Evolutionary conservation across 768 basidiomycete species (phyloP), one percentile per base, ranked within the genome.

Genomic region (Leccinum arenicola): DNA sequence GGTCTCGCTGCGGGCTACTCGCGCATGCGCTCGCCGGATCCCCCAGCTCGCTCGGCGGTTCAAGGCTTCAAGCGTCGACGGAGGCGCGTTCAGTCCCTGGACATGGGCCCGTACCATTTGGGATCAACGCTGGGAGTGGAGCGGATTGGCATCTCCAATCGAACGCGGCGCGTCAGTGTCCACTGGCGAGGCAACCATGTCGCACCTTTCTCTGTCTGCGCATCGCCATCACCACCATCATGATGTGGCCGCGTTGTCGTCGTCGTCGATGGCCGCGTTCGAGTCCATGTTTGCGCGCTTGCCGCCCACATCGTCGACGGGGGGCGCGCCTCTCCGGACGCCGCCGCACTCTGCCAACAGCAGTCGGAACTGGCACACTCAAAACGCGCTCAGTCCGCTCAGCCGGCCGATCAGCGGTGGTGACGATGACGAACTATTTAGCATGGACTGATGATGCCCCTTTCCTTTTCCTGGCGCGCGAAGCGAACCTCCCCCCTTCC

Each of bases 351-450:
- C 66, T n/a, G 51, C 50, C 7, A 66, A 56, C 56, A 61, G 47
- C 52, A 69, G 77, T 27, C 50, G 50, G 49, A 70, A 69, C 55
- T 82, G 75, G 73, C 73, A 78, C 48, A 52, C 68, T 9, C 65
- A 74, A 53, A 68, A 69, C 51, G 75, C 80, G 47, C 69, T 81
- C 65, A 88, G 87, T 67, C 87, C 87, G 54, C 74, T 88, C 57
- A 83, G 84, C 66, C 76, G 82, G 56, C 84, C 86, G 4, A 83
- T 80, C n/a, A 77, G 77, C 36, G 0, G 4, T 2, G n/a, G n/a
- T 4, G 84, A 79, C 58, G 79, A 88, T 60, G 87, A 88, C 68
- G 88, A 87, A 66, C 71, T 91, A 68, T 91, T 91, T 70, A 78
- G 77, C 65, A 85, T 90, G 85, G 88, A 90, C 62, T 76, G 77